These are phyloP conservation scores for Suillus ampliporus DNA, from an alignment of 768 basidiomycete species.

Conservation along the genomic window DNA sequence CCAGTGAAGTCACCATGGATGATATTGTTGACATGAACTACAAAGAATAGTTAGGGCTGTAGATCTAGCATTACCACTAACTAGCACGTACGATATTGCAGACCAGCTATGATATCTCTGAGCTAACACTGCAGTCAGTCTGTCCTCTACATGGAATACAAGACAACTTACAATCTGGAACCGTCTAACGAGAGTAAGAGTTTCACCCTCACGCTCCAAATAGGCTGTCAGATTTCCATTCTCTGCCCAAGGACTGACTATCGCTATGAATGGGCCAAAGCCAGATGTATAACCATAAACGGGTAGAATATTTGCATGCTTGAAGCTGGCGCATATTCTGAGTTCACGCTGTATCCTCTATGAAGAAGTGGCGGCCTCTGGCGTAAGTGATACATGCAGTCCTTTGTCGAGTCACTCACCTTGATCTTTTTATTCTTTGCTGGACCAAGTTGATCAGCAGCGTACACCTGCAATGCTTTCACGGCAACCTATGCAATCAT, in stretches of 20 bases:
- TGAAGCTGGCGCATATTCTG: constrained; percentile 24
- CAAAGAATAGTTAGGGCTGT: not conserved
- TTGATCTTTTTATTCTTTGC: constrained; percentile 21
- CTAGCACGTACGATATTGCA: not conserved
- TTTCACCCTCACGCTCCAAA: constrained; percentile 8
- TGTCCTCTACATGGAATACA: not conserved
- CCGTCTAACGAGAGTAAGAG: constrained; percentile 13
- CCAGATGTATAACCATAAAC: constrained; percentile 23
- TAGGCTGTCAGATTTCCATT: constrained; percentile 22
- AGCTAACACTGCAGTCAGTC: not conserved
- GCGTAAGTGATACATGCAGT: not conserved
- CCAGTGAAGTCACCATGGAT: constrained; percentile 16
- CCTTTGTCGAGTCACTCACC: not conserved
- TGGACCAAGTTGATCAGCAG: constrained; percentile 16
- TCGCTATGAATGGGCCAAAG: constrained; percentile 26
- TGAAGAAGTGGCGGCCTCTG: not conserved
- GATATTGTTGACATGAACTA: constrained; percentile 4
- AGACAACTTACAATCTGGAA: constrained; percentile 21
- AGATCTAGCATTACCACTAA: not conserved
- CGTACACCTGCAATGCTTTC: constrained; percentile 31
- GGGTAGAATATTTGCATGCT: constrained; percentile 24
- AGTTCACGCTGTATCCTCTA: constrained; percentile 28
- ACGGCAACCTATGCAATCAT: constrained; percentile 23
- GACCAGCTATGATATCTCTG: not conserved
- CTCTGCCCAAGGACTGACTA: constrained; percentile 27